Evolutionary conservation across 2,329 filamentous ascomycete species (phyloP).

Genomic region (Gliomastix tumulicola): DNA sequence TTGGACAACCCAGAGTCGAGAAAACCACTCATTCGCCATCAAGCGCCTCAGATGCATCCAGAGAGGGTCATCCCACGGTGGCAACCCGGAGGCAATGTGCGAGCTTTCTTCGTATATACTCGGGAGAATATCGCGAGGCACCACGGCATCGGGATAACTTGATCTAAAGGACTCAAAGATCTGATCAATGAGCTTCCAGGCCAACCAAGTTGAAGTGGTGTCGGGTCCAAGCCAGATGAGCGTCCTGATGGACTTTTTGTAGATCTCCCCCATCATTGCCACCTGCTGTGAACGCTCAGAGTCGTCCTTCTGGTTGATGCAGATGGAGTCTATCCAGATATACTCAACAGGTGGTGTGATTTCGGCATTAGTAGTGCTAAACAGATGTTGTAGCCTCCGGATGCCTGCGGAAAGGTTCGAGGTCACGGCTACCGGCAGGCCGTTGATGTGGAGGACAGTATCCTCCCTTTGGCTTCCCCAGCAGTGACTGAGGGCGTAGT

Average conservation of each 20-base stretch:
- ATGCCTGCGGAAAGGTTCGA: neutral
- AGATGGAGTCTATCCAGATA: constrained; percentile 8
- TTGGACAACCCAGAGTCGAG: neutral
- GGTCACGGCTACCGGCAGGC: neutral
- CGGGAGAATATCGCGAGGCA: no score
- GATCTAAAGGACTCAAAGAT: constrained; percentile 5
- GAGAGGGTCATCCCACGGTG: neutral
- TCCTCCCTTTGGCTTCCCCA: neutral
- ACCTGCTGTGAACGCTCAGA: constrained; percentile 5
- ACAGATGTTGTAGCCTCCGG: no score
- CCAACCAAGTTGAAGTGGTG: no score
- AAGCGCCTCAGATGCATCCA: neutral
- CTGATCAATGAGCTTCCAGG: constrained; percentile 1
- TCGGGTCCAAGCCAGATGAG: neutral
- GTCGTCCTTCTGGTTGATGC: constrained; percentile 7
- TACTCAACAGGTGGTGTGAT: no score
- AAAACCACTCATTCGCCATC: neutral
- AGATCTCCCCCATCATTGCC: constrained; percentile 5
- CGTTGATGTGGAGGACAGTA: neutral
- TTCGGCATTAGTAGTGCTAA: no score
- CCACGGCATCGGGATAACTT: no score
- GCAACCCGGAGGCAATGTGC: neutral
- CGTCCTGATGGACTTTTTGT: constrained; percentile 4
- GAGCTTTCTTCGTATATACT: no score
- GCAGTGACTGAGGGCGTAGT: neutral